Conservation (phyloP, 179 eudicot species). For the Heliamphora pulchella region DNA sequence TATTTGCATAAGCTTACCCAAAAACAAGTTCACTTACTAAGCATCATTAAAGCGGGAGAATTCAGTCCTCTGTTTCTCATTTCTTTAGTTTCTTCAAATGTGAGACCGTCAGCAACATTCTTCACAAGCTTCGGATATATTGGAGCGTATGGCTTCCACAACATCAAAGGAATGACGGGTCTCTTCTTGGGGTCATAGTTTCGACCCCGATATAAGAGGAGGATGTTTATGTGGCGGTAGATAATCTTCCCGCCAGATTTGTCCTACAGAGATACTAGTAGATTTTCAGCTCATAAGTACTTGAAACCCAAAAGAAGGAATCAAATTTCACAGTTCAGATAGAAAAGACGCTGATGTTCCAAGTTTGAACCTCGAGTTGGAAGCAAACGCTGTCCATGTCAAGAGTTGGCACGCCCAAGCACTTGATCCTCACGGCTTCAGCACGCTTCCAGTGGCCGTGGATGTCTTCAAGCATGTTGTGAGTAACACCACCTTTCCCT, state of each 20-base stretch:
- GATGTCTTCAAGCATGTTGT: constrained; percentile 83
- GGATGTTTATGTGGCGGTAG: constrained; percentile 60
- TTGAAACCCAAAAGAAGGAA: not conserved
- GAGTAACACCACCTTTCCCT: constrained; percentile 84
- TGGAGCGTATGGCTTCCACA: constrained; percentile 90
- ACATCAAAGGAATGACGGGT: constrained; percentile 73
- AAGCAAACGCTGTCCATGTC: constrained; percentile 70
- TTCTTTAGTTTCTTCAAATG: constrained; percentile 89
- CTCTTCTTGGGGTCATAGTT: constrained; percentile 69
- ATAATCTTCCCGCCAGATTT: constrained; percentile 81
- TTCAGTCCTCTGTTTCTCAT: constrained; percentile 67
- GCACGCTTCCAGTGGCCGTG: constrained; percentile 95
- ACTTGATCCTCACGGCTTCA: constrained; percentile 89
- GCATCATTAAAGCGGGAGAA: constrained; percentile 58
- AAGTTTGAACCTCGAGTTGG: constrained; percentile 62
- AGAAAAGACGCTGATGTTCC: not conserved
- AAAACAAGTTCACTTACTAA: constrained; percentile 39
- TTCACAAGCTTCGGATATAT: constrained; percentile 84
- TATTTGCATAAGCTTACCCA: not conserved
- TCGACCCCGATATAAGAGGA: constrained; percentile 78
- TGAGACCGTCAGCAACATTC: constrained; percentile 79
- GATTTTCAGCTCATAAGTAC: constrained; percentile 10
- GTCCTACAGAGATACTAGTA: constrained; percentile 46
- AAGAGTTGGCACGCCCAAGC: constrained; percentile 83
- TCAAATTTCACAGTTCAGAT: not conserved